Evolutionary conservation across 2,329 filamentous ascomycete species (phyloP).

Genomic region (Stemphylium beticola): DNA sequence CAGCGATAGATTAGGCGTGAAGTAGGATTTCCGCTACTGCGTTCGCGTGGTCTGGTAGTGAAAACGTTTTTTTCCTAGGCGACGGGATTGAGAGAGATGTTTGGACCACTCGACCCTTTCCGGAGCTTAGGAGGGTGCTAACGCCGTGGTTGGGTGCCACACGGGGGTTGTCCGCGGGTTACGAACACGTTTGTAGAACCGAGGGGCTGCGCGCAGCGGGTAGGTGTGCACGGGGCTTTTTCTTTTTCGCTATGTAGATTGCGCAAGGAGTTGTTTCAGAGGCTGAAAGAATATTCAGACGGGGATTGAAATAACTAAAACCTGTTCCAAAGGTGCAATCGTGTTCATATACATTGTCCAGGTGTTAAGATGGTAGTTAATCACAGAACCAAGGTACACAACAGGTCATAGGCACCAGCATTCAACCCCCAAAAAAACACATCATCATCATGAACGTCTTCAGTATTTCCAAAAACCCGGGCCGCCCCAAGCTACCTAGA

Average conservation of each 20-base stretch:
- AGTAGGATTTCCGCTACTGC: too few relatives aligned
- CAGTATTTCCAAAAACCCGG: slow-evolving; percentile 2
- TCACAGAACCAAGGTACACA: neutral
- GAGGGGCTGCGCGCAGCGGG: neutral
- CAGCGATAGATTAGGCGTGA: too few relatives aligned
- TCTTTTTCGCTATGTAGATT: too few relatives aligned
- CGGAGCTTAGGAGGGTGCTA: slow-evolving; percentile 14
- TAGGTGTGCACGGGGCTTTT: neutral
- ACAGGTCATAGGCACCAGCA: neutral
- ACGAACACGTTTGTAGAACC: slow-evolving; percentile 7
- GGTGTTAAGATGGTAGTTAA: too few relatives aligned
- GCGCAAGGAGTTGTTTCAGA: neutral
- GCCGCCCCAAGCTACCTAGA: neutral
- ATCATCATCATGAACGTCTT: slow-evolving; percentile 5
- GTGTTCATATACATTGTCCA: too few relatives aligned
- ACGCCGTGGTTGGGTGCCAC: slow-evolving; percentile 6
- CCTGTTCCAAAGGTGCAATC: too few relatives aligned
- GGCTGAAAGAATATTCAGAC: too few relatives aligned
- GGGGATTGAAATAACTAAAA: too few relatives aligned
- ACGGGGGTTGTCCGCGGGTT: neutral
- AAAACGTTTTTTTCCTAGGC: too few relatives aligned
- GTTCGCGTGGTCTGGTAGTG: too few relatives aligned
- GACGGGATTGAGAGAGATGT: too few relatives aligned
- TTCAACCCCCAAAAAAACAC: neutral
- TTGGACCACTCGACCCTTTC: neutral